Evolutionary conservation across 2,329 filamentous ascomycete species (phyloP).

Genomic region (Fusarium siculi): DNA sequence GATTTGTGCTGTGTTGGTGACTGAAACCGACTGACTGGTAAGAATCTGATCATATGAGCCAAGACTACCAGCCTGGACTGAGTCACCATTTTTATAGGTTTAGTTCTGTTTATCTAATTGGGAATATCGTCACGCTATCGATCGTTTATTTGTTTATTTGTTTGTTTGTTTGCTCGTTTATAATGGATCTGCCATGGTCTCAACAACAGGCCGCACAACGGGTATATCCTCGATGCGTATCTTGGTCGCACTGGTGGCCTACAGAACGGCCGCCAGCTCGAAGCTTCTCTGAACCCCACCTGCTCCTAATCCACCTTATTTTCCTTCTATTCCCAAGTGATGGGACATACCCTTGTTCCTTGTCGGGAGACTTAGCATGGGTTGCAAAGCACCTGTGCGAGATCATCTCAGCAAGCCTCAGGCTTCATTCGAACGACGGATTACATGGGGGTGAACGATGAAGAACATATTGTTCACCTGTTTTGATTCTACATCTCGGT

Average conservation of each 20-base stretch:
- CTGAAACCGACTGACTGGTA: slow-evolving; percentile 17
- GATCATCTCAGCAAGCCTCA: not conserved
- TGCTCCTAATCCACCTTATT: slow-evolving; percentile 19
- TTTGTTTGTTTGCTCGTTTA: slow-evolving; percentile 34
- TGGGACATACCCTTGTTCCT: slow-evolving; percentile 15
- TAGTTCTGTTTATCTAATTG: slow-evolving; percentile 21
- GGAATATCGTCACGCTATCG: not conserved
- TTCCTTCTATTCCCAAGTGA: slow-evolving; percentile 16
- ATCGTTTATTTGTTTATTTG: slow-evolving; percentile 35
- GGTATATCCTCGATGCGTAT: slow-evolving; percentile 40
- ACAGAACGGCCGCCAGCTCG: slow-evolving; percentile 11
- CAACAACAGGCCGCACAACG: slow-evolving; percentile 38
- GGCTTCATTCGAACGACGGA: not conserved
- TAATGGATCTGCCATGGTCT: slow-evolving; percentile 39
- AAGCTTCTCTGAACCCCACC: slow-evolving; percentile 26
- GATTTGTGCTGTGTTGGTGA: slow-evolving; percentile 23
- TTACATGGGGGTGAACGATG: not conserved
- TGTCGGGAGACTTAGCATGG: slow-evolving; percentile 34
- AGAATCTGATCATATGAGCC: slow-evolving; percentile 20
- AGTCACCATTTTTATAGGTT: not conserved
- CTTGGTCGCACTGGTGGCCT: slow-evolving; percentile 32
- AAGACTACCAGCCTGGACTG: not conserved
- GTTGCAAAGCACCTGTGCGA: not conserved
- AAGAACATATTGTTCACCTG: not conserved
- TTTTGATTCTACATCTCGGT: slow-evolving; percentile 15